These are phyloP conservation scores for Alternaria consortialis DNA, from an alignment of 2,329 filamentous ascomycete species.

Conservation along the genomic window DNA sequence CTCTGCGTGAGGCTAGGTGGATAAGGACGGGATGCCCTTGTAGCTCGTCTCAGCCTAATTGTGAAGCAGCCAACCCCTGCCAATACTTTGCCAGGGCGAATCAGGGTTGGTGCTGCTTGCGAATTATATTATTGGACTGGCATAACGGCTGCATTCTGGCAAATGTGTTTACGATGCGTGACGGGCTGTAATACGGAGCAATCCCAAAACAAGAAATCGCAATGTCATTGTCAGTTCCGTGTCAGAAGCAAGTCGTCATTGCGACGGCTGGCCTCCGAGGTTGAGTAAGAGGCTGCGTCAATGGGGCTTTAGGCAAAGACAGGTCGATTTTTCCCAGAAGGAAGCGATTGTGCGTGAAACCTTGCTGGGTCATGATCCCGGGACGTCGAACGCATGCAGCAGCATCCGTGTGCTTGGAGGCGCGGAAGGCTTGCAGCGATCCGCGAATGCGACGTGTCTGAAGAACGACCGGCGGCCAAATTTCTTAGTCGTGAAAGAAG, in stretches of 20 bases:
- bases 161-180: slow-evolving; percentile 28
- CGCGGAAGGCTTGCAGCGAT: slow-evolving; percentile 46
- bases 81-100: slow-evolving; percentile 24
- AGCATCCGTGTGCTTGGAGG: slow-evolving; percentile 39
- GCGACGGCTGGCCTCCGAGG: slow-evolving; percentile 9
- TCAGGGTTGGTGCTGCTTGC: slow-evolving; percentile 22
- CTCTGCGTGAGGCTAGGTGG: slow-evolving; percentile 19
- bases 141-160: slow-evolving; percentile 34
- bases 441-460: slow-evolving; percentile 38
- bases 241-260: slow-evolving; percentile 26
- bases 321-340: slow-evolving; percentile 29
- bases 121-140: slow-evolving; percentile 47
- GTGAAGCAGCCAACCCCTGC: slow-evolving; percentile 5
- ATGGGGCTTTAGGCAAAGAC: slow-evolving; percentile 24
- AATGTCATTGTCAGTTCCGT: slow-evolving; percentile 28
- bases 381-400: slow-evolving; percentile 41
- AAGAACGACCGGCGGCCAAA: slow-evolving; percentile 27
- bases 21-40: slow-evolving; percentile 25
- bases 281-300: slow-evolving; percentile 5
- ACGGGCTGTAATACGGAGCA: slow-evolving; percentile 30
- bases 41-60: slow-evolving; percentile 39
- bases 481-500: slow-evolving; percentile 11
- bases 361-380: slow-evolving; percentile 28
- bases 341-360: slow-evolving; percentile 42
- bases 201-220: slow-evolving; percentile 21